Percentiles rank a stretch among this genome's conserved stretches.
Conservation (phyloP, 2,329 filamentous ascomycete genomes). For the Cladobotryum mycophilum region DNA sequence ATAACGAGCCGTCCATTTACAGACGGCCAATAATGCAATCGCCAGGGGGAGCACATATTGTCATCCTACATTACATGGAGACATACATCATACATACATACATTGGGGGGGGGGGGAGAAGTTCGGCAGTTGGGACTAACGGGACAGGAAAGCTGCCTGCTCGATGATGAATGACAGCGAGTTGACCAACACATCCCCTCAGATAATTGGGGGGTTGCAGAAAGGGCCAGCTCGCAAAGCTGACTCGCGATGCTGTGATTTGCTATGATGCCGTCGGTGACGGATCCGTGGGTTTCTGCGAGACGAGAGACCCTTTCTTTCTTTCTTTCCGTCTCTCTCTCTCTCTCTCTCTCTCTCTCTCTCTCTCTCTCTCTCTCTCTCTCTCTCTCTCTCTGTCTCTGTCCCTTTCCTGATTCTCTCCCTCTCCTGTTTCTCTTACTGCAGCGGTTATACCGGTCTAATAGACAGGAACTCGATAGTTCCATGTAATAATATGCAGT, state of each 20-base stretch:
- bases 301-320: too few relatives aligned
- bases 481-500: too few relatives aligned
- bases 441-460: not conserved
- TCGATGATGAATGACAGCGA: too few relatives aligned
- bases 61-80: not conserved
- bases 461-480: not conserved
- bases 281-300: too few relatives aligned
- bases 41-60: not conserved
- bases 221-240: not conserved
- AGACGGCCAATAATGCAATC: not conserved
- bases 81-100: not conserved
- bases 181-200: conserved; percentile 3
- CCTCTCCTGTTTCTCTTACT: not conserved
- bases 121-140: not conserved
- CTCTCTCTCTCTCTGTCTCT: not conserved
- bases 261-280: too few relatives aligned
- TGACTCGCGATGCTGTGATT: too few relatives aligned
- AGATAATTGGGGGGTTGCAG: not conserved
- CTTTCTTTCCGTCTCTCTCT: not conserved
- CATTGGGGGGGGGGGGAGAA: not conserved
- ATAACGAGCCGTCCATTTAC: too few relatives aligned
- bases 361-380: too few relatives aligned
- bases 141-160: too few relatives aligned
- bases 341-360: not conserved
- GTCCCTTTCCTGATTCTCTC: too few relatives aligned